Percentiles rank a stretch among this genome's conserved stretches.
Conservation (phyloP, 164 flowering plant genomes). For the Dillenia turbinata region DNA sequence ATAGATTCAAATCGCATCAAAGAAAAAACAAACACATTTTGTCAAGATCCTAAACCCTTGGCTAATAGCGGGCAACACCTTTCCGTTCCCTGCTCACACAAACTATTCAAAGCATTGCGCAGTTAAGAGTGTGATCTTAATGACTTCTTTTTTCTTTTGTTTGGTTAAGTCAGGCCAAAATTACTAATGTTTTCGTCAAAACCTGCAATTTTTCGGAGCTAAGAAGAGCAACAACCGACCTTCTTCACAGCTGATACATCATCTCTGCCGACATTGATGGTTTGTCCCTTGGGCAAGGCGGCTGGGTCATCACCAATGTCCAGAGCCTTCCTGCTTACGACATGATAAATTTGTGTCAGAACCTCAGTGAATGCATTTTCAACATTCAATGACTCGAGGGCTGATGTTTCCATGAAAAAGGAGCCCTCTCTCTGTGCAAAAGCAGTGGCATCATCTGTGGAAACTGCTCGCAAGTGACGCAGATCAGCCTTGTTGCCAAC, state of each 20-base stretch:
- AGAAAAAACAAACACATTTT: neutral
- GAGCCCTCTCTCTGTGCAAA: constrained; percentile 68
- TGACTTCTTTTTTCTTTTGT: too few species aligned
- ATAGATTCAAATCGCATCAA: too few species aligned
- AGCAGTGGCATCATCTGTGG: constrained; percentile 52
- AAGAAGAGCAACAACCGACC: constrained; percentile 65
- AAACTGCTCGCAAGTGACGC: constrained; percentile 69
- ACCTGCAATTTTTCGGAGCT: constrained; percentile 3
- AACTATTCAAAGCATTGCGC: neutral
- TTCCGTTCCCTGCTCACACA: constrained; percentile 6
- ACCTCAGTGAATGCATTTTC: constrained; percentile 78
- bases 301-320: constrained; percentile 71
- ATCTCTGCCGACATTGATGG: constrained; percentile 66
- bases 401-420: constrained; percentile 87
- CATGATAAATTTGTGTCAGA: constrained; percentile 64
- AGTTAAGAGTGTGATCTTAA: constrained; percentile 1
- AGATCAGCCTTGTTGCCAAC: constrained; percentile 85
- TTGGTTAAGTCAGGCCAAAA: neutral
- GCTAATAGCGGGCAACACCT: neutral
- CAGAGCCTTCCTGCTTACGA: constrained; percentile 69
- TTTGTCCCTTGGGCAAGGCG: constrained; percentile 69
- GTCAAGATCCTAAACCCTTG: constrained; percentile 7
- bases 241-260: constrained; percentile 82
- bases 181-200: neutral
- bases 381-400: constrained; percentile 68